phyloP scores from a whole-genome alignment of 192 early-diverging fungal species.

The Rhizophagus prolifer region DNA sequence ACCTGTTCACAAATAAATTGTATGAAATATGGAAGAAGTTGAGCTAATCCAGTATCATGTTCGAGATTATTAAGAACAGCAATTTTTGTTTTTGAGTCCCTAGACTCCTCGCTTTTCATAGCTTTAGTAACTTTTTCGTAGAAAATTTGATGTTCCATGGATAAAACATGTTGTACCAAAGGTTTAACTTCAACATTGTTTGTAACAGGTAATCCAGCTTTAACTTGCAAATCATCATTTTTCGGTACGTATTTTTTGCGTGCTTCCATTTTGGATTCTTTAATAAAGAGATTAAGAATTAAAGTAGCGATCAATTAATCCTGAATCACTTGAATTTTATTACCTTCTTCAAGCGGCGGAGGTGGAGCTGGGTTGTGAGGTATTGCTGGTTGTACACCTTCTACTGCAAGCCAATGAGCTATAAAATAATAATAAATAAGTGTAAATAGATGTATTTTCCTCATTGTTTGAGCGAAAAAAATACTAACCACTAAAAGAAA shows the following conservation, averaged over 20 bases:
- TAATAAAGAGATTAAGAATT: background rate
- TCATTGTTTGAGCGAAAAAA: background rate
- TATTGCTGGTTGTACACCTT: conserved; percentile 97
- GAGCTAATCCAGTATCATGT: conserved; percentile 91
- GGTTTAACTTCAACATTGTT: conserved; percentile 55
- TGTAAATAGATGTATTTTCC: background rate
- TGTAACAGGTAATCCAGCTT: background rate
- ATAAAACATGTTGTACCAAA: conserved; percentile 86
- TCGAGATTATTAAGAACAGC: conserved; percentile 81
- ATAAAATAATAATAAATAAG: background rate
- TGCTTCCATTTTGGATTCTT: conserved; percentile 1
- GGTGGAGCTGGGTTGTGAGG: conserved; percentile 89
- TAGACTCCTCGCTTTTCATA: conserved; percentile 65
- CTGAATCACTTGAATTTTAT: conserved; percentile 18
- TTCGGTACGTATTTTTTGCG: conserved; percentile 11
- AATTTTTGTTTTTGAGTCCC: conserved; percentile 49
- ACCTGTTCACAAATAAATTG: conserved; percentile 87
- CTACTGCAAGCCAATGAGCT: conserved; percentile 98
- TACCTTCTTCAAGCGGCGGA: conserved; percentile 55
- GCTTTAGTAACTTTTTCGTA: conserved; percentile 88
- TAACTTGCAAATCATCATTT: background rate
- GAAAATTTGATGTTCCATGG: conserved; percentile 92
- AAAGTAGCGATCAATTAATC: background rate
- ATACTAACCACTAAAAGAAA: conserved; percentile 69
- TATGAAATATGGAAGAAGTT: conserved; percentile 93